Evolutionary conservation across 176 grass and related monocot species (phyloP).

Genomic region (Cymbopogon citratus): DNA sequence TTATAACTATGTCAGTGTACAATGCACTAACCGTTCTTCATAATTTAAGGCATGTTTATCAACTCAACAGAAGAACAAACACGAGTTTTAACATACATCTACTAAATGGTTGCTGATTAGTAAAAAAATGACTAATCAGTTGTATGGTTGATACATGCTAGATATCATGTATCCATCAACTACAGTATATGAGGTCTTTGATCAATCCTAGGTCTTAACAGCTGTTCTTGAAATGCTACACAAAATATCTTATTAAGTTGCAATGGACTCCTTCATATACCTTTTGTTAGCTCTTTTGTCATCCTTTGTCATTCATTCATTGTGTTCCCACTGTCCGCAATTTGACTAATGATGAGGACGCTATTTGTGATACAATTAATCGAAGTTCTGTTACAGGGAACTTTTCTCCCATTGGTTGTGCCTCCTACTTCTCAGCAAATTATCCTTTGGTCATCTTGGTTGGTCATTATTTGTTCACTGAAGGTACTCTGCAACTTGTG

Average conservation of each 20-base stretch:
- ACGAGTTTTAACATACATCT: background rate
- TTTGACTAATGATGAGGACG: constrained; percentile 7
- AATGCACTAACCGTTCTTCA: background rate
- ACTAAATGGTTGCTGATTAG: background rate
- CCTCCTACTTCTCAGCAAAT: constrained; percentile 75
- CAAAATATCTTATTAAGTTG: background rate
- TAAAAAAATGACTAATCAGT: background rate
- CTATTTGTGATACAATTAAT: background rate
- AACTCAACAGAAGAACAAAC: background rate
- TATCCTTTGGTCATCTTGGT: constrained; percentile 80
- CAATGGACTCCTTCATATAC: background rate
- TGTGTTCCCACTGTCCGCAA: constrained; percentile 15
- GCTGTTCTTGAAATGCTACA: background rate
- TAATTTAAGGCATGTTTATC: background rate
- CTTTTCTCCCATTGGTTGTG: constrained; percentile 88
- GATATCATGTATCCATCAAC: background rate
- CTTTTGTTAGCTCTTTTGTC: background rate
- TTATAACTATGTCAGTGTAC: background rate
- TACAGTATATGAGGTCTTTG: background rate
- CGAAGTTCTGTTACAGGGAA: constrained; percentile 53
- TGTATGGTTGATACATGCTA: background rate
- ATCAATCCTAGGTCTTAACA: background rate
- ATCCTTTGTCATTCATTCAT: constrained; percentile 13
- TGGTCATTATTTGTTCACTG: constrained; percentile 79
- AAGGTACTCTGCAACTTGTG: constrained; percentile 63